Evolutionary conservation across 768 basidiomycete genomes (phyloP), one percentile per base, ranked within the genome.

Genomic region (Rhodotorula diobovata): DNA sequence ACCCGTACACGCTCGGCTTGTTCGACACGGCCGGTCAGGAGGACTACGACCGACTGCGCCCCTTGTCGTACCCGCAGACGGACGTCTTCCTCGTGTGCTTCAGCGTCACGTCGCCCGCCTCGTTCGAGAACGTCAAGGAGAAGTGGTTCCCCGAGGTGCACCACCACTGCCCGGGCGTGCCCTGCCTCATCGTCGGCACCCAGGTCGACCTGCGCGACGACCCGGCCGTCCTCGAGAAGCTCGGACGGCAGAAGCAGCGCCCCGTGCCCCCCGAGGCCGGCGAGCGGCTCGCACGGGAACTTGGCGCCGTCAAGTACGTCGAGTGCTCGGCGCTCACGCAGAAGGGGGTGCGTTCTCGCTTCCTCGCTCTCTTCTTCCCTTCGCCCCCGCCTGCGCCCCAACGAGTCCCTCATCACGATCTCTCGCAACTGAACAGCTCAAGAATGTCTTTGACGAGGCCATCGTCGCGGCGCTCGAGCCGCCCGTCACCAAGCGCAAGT

Each of bases 391-490:
- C 8, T 28, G 9, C 48, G 25, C 48, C 12, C 16, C 18, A 41
- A 21, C 45, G 15, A 12, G 9, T 53, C 3, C 10, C 51, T n/a
- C n/a, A 50, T 51, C 39, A 18, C 16, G 25, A n/a, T 7, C 3
- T 2, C 20, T 54, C 16, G 1, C 18, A n/a, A n/a, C n/a, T 20
- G 1, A 2, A n/a, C 64, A 78, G 39, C 82, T 99, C 82, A 99
- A 99, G 90, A 98, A 98, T 81, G 96, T 99, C 72, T 99, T 99
- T 80, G 96, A 99, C 81, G 96, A 99, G 89, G 96, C 96, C 64
- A 98, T 99, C 79, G 96, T 98, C 70, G 95, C 95, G 78, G 96
- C 95, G 20, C 87, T 98, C 74, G 95, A 99, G 81, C 96, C 96
- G 61, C 96, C 96, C 76, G 89, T 95, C 74, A 85, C 91, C 80